Evolutionary conservation across 768 basidiomycete genomes (phyloP).

Genomic region (Cystoderma amianthinum): DNA sequence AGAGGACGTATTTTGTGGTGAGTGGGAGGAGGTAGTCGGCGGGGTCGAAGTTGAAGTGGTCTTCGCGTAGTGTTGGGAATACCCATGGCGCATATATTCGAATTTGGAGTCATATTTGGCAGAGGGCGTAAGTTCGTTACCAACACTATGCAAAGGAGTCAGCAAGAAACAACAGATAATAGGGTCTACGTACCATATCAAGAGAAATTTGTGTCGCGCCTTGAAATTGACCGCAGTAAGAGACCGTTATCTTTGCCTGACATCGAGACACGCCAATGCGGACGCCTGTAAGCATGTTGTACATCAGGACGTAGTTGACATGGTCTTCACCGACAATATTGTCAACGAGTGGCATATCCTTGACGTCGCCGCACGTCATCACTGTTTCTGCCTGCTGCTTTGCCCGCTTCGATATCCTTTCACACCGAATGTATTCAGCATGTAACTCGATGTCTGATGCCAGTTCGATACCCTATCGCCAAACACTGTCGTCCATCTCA

Average conservation of each 20-base stretch:
- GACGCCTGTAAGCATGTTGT: slow-evolving; percentile 99
- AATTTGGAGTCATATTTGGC: slow-evolving; percentile 99
- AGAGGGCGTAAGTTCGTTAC: slow-evolving; percentile 96
- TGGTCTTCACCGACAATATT: slow-evolving; percentile 98
- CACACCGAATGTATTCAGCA: slow-evolving; percentile 79
- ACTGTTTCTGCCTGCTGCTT: slow-evolving; percentile 58
- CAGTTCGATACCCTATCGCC: slow-evolving; percentile 33
- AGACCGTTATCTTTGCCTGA: slow-evolving; percentile 89
- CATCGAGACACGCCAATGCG: slow-evolving; percentile 94
- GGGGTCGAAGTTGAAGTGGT: slow-evolving; percentile 91
- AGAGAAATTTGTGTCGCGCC: no score
- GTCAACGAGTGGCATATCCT: slow-evolving; percentile 72
- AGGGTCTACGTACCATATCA: slow-evolving; percentile 77
- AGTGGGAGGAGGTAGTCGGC: slow-evolving; percentile 96
- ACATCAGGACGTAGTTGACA: slow-evolving; percentile 99
- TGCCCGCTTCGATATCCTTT: slow-evolving; percentile 67
- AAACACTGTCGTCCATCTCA: slow-evolving; percentile 25
- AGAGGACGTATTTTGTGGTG: slow-evolving; percentile 96
- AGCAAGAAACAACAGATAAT: neutral
- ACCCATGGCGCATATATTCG: slow-evolving; percentile 99
- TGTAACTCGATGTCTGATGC: slow-evolving; percentile 81
- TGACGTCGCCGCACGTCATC: no score
- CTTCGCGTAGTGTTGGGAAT: slow-evolving; percentile 91
- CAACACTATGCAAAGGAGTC: slow-evolving; percentile 48
- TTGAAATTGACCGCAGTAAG: slow-evolving; percentile 88